Evolutionary conservation across 352 stramenopile genomes (phyloP).

Genomic region (Phytophthora cajani): DNA sequence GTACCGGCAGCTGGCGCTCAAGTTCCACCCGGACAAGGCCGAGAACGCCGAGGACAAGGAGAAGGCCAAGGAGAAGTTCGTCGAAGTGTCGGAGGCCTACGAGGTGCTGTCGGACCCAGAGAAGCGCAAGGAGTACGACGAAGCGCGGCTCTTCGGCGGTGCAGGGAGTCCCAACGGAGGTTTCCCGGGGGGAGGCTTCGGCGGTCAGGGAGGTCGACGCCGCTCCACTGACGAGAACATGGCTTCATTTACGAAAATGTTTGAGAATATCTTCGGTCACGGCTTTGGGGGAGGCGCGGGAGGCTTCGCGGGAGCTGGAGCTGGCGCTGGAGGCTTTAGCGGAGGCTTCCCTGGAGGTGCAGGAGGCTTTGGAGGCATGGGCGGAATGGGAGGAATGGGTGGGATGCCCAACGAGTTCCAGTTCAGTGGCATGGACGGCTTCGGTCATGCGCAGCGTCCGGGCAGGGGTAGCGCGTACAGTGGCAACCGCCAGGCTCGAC

Average conservation of each 20-base stretch:
- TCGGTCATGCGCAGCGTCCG: slow-evolving; percentile 50
- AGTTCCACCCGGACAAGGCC: slow-evolving; percentile 86
- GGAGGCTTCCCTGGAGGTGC: slow-evolving; percentile 34
- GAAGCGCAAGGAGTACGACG: slow-evolving; percentile 91
- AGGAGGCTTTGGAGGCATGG: slow-evolving; percentile 24
- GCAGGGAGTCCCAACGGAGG: slow-evolving; percentile 3
- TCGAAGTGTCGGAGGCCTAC: slow-evolving; percentile 93
- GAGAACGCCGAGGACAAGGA: slow-evolving; percentile 87
- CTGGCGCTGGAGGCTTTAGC: slow-evolving; percentile 28
- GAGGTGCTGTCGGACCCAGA: slow-evolving; percentile 92
- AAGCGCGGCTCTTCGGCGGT: slow-evolving; percentile 55
- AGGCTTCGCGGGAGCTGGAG: slow-evolving; percentile 23
- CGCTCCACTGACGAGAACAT: slow-evolving; percentile 67
- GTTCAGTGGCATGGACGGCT: slow-evolving; percentile 83
- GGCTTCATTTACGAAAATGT: slow-evolving; percentile 87
- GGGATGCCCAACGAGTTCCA: slow-evolving; percentile 77
- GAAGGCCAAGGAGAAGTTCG: slow-evolving; percentile 90
- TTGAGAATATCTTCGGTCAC: slow-evolving; percentile 87
- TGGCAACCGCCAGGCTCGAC: slow-evolving; percentile 16
- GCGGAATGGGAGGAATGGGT: slow-evolving; percentile 2
- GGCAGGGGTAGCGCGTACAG: slow-evolving; percentile 18
- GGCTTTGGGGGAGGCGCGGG: slow-evolving; percentile 44
- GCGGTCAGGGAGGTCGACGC: slow-evolving; percentile 26
- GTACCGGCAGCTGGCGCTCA: slow-evolving; percentile 71
- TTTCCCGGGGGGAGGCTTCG: slow-evolving; percentile 25